phyloP scores from a whole-genome alignment of 805 yeast species.

The Hanseniaspora jakobsenii region DNA sequence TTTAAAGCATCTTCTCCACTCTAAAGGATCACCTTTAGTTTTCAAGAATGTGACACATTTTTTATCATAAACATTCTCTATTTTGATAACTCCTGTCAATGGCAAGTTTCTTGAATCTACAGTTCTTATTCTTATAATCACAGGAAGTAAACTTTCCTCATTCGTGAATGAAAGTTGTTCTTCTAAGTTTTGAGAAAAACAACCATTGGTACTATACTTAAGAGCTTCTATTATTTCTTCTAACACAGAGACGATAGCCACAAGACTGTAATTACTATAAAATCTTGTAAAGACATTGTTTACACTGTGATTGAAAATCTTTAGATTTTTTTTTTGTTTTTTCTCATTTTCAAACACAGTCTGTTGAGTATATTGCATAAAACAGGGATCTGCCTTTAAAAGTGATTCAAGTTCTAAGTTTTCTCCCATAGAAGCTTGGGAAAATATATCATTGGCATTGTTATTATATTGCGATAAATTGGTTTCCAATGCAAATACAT shows the following conservation, averaged over 20 bases:
- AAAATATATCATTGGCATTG: background rate
- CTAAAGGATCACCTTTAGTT: slow-evolving; percentile 55
- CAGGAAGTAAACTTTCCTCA: slow-evolving; percentile 27
- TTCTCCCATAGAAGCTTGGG: slow-evolving; percentile 3
- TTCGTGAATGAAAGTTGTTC: slow-evolving; percentile 16
- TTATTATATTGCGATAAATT: background rate
- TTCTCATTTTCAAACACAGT: background rate
- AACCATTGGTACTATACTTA: slow-evolving; percentile 22
- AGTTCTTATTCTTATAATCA: slow-evolving; percentile 31
- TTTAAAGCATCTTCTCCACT: slow-evolving; percentile 60
- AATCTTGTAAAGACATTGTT: slow-evolving; percentile 22
- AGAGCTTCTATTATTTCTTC: slow-evolving; percentile 24
- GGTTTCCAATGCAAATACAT: background rate
- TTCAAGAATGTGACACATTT: slow-evolving; percentile 45
- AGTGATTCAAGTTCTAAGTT: background rate
- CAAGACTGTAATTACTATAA: slow-evolving; percentile 24
- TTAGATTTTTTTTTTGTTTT: slow-evolving; percentile 3
- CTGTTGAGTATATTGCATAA: slow-evolving; percentile 15
- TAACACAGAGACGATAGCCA: slow-evolving; percentile 22
- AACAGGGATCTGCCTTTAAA: slow-evolving; percentile 19
- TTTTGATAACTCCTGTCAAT: slow-evolving; percentile 37
- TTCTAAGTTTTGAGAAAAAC: slow-evolving; percentile 20
- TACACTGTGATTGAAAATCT: slow-evolving; percentile 11
- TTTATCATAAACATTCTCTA: slow-evolving; percentile 32
- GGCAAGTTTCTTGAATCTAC: slow-evolving; percentile 36